Evolutionary conservation across 352 stramenopile species (phyloP), one percentile per base, ranked within the genome.

Genomic region (Globisporangium alternatum): DNA sequence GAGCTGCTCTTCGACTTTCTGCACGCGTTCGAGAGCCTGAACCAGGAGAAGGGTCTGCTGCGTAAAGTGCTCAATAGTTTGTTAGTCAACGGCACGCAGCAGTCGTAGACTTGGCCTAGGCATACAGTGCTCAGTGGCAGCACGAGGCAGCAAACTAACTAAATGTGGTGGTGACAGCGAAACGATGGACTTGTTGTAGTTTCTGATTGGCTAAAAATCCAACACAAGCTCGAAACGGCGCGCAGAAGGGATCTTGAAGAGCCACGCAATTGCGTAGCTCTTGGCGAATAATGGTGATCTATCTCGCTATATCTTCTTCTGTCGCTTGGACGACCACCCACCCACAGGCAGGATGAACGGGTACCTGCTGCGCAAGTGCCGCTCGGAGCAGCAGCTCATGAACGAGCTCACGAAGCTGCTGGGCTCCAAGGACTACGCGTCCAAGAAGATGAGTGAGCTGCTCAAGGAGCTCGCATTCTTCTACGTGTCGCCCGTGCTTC

Each of bases 371-470:
- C 77, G 72, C 65, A 90, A 89, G 61, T 88, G 78, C 64, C 83
- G 81, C 64, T 93, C 83, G 17, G 81, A 91, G 78, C 81, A 91
- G 74, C 83, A 93, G 70, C 77, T 93, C 56, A 81, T 92, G 72
- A 92, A 93, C 60, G 85, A 93, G 61, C 72, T 93, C 41, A 76
- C 75, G 31, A 89, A 86, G 67, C 68, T 89, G 17, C 64, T 91
- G 22, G 62, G 57, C 8, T 65, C 72, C 15, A 87, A 86, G 56
- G 83, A 94, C 51, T 76, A 77, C 35, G 78, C 81, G 21, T 82
- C 80, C 64, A 89, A 90, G 63, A 85, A 85, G 62, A 90, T 88
- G 68, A 77, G 58, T 52, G 82, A 88, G 56, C 71, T 91, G 49
- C 66, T 91, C 43, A 80, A 81, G 17, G 83, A 89, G 58, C 80